A percentile compares a stretch with the other conserved stretches of the same genome.
phyloP scores from a whole-genome alignment of 805 yeast genomes.

The Tetrapisispora fleetii region DNA sequence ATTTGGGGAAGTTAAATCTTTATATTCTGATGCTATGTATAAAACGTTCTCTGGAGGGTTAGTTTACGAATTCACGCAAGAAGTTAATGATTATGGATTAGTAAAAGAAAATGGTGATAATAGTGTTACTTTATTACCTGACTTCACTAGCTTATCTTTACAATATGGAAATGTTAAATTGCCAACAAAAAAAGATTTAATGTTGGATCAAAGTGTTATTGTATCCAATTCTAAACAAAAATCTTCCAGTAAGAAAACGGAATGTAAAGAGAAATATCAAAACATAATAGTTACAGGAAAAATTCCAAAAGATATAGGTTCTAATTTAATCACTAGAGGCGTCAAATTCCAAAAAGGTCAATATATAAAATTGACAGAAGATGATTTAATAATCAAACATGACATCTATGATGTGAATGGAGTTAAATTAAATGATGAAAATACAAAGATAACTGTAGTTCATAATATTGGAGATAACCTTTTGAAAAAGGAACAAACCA shows the following conservation, averaged over 20 bases:
- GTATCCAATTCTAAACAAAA: neutral
- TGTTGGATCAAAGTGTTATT: neutral
- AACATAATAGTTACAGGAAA: slow-evolving; percentile 34
- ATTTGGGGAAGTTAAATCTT: slow-evolving; percentile 65
- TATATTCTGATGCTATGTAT: slow-evolving; percentile 66
- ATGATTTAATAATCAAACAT: slow-evolving; percentile 36
- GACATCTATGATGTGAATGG: slow-evolving; percentile 40
- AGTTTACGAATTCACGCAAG: slow-evolving; percentile 74
- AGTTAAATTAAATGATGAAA: slow-evolving; percentile 10
- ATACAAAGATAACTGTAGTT: slow-evolving; percentile 14
- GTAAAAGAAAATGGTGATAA: slow-evolving; percentile 41
- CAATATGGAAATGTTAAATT: slow-evolving; percentile 34
- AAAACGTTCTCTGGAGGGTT: slow-evolving; percentile 76
- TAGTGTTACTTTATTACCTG: slow-evolving; percentile 35
- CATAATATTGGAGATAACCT: neutral
- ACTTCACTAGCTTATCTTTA: slow-evolving; percentile 39
- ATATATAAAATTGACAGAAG: slow-evolving; percentile 36
- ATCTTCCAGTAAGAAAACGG: neutral
- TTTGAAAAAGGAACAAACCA: neutral
- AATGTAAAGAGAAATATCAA: slow-evolving; percentile 33
- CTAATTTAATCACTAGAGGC: slow-evolving; percentile 39
- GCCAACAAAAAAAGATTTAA: slow-evolving; percentile 11
- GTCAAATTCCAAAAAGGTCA: slow-evolving; percentile 40
- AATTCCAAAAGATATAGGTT: slow-evolving; percentile 36
- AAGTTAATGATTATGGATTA: slow-evolving; percentile 69